Percentiles rank a stretch among this genome's conserved stretches.
These are phyloP conservation scores for Lobulomyces angularis DNA, from an alignment of 192 early-diverging fungal species.

Conservation along the genomic window DNA sequence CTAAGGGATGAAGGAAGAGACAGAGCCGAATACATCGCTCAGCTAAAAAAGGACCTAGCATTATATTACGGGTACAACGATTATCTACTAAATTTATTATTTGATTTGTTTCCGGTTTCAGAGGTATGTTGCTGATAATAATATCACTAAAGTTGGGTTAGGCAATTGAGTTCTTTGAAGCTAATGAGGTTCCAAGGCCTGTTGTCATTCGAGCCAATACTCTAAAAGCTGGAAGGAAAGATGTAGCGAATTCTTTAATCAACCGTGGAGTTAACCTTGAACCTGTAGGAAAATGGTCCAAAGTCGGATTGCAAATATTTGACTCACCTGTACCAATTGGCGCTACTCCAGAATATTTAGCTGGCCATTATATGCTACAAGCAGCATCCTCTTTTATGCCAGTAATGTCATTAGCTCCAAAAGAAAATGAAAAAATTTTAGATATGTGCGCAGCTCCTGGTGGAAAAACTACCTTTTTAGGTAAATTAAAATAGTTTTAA, in stretches of 20 bases:
- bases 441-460: constrained; percentile 99
- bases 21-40: constrained; percentile 73
- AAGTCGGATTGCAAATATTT: constrained; percentile 92
- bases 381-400: constrained; percentile 96
- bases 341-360: constrained; percentile 97
- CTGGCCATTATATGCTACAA: constrained; percentile 98
- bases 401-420: constrained; percentile 87
- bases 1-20: constrained; percentile 55
- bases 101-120: constrained; percentile 78
- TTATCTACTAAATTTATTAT: constrained; percentile 79
- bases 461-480: constrained; percentile 92
- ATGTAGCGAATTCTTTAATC: constrained; percentile 87
- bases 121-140: constrained; percentile 29
- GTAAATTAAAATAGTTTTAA: constrained; percentile 5
- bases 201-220: constrained; percentile 96
- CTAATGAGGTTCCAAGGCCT: constrained; percentile 92
- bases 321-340: constrained; percentile 90
- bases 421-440: constrained; percentile 83
- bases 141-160: constrained; percentile 3
- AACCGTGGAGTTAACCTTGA: constrained; percentile 96
- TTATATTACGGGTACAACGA: constrained; percentile 92
- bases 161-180: constrained; percentile 96
- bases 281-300: constrained; percentile 96
- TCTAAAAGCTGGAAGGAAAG: constrained; percentile 81
- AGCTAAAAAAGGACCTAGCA: constrained; percentile 79